Percentiles rank a stretch among this genome's conserved stretches.
Evolutionary conservation across 2,329 filamentous ascomycete genomes (phyloP).

Genomic region (Teratosphaeria nubilosa): DNA sequence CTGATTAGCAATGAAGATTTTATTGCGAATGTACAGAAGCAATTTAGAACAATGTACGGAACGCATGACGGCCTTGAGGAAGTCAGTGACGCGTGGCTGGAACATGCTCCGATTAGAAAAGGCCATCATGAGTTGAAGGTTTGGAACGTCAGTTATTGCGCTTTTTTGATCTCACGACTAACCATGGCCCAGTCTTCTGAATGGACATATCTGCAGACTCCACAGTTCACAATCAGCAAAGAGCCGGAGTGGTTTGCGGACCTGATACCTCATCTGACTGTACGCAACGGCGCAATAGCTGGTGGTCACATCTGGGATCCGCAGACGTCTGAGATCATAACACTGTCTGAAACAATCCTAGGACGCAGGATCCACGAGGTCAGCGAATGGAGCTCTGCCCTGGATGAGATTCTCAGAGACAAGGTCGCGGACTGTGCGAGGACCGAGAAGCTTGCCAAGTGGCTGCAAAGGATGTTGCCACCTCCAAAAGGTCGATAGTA

Average conservation of each 20-base stretch:
- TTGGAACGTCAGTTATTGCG: conserved; percentile 4
- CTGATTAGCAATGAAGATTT: conserved; percentile 43
- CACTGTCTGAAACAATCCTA: conserved; percentile 3
- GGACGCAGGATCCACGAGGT: neutral
- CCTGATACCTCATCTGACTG: conserved; percentile 18
- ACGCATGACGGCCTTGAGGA: conserved; percentile 28
- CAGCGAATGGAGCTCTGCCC: neutral
- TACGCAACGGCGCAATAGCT: conserved; percentile 48
- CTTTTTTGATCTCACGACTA: conserved; percentile 23
- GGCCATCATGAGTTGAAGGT: conserved; percentile 55
- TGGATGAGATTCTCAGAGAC: neutral
- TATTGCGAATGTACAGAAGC: conserved; percentile 36
- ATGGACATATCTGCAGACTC: conserved; percentile 82
- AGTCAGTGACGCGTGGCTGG: conserved; percentile 45
- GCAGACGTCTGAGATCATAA: conserved; percentile 16
- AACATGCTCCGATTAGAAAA: conserved; percentile 46
- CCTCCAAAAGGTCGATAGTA: neutral
- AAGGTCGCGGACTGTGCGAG: neutral
- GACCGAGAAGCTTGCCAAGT: neutral
- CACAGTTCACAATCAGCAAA: conserved; percentile 52
- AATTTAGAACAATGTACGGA: conserved; percentile 60
- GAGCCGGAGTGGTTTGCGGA: conserved; percentile 4
- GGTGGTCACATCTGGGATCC: conserved; percentile 30
- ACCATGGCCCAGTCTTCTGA: conserved; percentile 41
- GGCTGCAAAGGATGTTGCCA: neutral